These are phyloP conservation scores for Mycena latifolia DNA, from an alignment of 768 basidiomycete genomes.

Conservation along the genomic window DNA sequence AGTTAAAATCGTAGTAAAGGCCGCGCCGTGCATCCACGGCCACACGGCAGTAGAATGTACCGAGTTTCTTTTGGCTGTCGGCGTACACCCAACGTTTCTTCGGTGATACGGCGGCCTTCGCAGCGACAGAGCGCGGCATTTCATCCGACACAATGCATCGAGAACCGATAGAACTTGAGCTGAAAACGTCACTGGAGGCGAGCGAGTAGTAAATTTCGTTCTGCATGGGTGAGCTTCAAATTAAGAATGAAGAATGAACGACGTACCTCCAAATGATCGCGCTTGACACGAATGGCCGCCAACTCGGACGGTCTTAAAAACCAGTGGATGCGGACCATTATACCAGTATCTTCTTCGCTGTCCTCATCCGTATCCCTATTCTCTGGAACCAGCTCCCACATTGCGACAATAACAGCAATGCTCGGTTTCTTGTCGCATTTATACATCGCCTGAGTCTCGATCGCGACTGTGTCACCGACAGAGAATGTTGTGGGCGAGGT, in stretches of 20 bases:
- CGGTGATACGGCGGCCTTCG: slow-evolving; percentile 23
- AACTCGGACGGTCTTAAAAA: slow-evolving; percentile 78
- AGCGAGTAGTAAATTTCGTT: slow-evolving; percentile 84
- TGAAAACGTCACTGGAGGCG: slow-evolving; percentile 58
- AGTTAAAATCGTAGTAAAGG: slow-evolving; percentile 72
- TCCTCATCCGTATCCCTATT: slow-evolving; percentile 43
- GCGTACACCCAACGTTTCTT: slow-evolving; percentile 36
- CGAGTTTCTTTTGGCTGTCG: slow-evolving; percentile 44
- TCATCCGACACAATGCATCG: slow-evolving; percentile 62
- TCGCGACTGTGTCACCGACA: slow-evolving; percentile 77
- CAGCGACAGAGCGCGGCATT: slow-evolving; percentile 29
- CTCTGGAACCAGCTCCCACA: slow-evolving; percentile 67
- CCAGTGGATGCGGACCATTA: slow-evolving; percentile 80
- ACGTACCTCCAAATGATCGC: slow-evolving; percentile 69
- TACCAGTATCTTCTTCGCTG: slow-evolving; percentile 51
- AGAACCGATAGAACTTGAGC: slow-evolving; percentile 63
- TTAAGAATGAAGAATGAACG: slow-evolving; percentile 1
- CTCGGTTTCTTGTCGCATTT: slow-evolving; percentile 62
- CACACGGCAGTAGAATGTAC: slow-evolving; percentile 65
- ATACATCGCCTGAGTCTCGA: slow-evolving; percentile 61
- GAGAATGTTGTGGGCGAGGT: slow-evolving; percentile 48
- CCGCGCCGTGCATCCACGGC: slow-evolving; percentile 72
- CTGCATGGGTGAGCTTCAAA: slow-evolving; percentile 48
- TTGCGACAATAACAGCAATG: slow-evolving; percentile 75
- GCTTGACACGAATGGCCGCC: slow-evolving; percentile 67